Percentiles rank a stretch among this genome's conserved stretches.
phyloP scores from a whole-genome alignment of 306 rosid genomes.

The Biancaea sappan region DNA sequence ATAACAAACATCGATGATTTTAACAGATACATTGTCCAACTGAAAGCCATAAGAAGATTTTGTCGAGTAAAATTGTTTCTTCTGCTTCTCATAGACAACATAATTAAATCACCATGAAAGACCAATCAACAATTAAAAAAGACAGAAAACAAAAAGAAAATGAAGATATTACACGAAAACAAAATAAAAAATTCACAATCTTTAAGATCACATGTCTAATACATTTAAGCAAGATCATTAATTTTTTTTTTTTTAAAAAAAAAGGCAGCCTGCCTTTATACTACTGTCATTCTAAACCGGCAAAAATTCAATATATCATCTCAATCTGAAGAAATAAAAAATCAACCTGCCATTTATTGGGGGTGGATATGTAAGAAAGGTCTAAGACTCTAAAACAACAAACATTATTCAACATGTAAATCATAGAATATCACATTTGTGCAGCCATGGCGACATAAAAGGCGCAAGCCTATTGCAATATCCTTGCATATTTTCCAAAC shows the following conservation, averaged over 20 bases:
- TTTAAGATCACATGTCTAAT: neutral
- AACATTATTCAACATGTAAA: neutral
- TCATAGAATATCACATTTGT: neutral
- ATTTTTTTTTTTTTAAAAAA: no score
- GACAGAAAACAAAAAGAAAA: neutral
- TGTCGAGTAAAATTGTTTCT: neutral
- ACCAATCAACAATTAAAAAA: neutral
- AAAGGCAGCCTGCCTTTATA: neutral
- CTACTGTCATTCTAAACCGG: neutral
- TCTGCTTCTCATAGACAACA: constrained; percentile 25
- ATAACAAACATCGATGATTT: neutral
- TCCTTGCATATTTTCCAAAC: neutral
- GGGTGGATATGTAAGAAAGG: neutral
- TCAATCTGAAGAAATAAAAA: constrained; percentile 6
- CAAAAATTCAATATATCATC: neutral
- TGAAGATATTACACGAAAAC: neutral
- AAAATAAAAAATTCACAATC: neutral
- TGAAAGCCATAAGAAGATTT: constrained; percentile 11
- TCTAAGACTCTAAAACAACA: neutral
- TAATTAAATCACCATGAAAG: neutral
- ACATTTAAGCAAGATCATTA: no score
- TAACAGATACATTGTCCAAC: constrained; percentile 2
- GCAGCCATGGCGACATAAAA: neutral
- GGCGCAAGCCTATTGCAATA: neutral
- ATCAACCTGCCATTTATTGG: neutral